phyloP scores from a whole-genome alignment of 495 filamentous ascomycete genomes.

The Penicillium ochrochloron region DNA sequence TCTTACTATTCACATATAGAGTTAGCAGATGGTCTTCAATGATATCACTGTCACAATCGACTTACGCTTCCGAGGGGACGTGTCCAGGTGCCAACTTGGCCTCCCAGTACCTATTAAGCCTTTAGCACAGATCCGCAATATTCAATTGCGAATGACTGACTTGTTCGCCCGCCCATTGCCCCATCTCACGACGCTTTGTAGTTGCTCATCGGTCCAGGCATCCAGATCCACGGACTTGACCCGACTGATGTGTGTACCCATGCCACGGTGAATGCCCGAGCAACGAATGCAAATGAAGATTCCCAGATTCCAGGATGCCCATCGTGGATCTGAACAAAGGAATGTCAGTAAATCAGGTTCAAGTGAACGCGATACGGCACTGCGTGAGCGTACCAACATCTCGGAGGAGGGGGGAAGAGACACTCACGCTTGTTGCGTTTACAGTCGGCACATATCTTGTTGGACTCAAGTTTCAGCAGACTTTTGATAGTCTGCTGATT shows the following conservation, averaged over 20 bases:
- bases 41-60: conserved; percentile 24
- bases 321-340: conserved; percentile 76
- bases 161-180: conserved; percentile 95
- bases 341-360: conserved; percentile 3
- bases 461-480: conserved; percentile 87
- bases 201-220: conserved; percentile 97
- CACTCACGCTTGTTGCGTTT: conserved; percentile 94
- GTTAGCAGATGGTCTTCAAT: conserved; percentile 9
- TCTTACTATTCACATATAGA: conserved; percentile 62
- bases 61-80: conserved; percentile 89
- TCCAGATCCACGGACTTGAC: conserved; percentile 98
- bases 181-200: conserved; percentile 90
- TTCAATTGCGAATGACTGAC: conserved; percentile 48
- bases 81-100: conserved; percentile 89
- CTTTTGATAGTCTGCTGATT: conserved; percentile 91
- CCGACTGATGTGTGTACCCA: conserved; percentile 97
- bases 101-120: conserved; percentile 79
- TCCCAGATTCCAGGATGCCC: conserved; percentile 97
- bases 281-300: conserved; percentile 98
- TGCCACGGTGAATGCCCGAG: conserved; percentile 96
- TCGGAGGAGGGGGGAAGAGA: conserved; percentile 21
- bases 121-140: conserved; percentile 17
- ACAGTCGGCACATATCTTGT: conserved; percentile 97
- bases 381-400: conserved; percentile 15
- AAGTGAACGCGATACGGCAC: not conserved